These are phyloP conservation scores for Trichosphaerium sp. DNA, from an alignment of 78 protist genomes.

Conservation along the genomic window DNA sequence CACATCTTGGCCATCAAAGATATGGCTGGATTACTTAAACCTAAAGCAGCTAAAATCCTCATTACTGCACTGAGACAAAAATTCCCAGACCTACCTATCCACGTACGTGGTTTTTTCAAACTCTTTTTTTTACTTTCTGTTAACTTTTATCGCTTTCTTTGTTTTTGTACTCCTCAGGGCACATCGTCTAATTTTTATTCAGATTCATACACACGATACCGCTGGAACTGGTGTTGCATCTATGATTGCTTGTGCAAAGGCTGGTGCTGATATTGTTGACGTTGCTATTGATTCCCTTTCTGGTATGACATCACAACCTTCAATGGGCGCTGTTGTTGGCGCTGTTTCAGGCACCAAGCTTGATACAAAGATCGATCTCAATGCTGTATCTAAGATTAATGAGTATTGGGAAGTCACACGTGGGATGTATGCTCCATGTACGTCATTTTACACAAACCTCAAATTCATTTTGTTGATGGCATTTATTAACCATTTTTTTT, in stretches of 20 bases:
- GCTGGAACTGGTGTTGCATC: constrained; percentile 44
- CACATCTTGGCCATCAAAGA: constrained; percentile 66
- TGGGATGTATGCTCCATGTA: too few species aligned
- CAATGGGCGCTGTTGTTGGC: constrained; percentile 67
- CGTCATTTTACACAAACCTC: too few species aligned
- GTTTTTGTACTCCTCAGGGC: too few species aligned
- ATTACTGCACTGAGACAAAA: constrained; percentile 15
- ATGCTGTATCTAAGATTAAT: too few species aligned
- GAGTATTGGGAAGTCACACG: too few species aligned
- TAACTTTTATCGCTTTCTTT: background rate
- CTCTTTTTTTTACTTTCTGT: background rate
- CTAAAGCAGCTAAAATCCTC: constrained; percentile 21
- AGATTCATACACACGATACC: constrained; percentile 65
- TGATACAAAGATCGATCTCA: too few species aligned
- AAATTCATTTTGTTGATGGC: too few species aligned
- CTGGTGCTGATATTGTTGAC: too few species aligned
- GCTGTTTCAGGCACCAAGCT: too few species aligned
- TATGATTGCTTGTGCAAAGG: constrained; percentile 15
- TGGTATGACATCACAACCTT: constrained; percentile 76
- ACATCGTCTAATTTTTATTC: constrained; percentile 44
- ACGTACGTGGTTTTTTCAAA: constrained; percentile 25
- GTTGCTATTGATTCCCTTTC: constrained; percentile 59
- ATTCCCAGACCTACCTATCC: constrained; percentile 65
- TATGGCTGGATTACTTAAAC: constrained; percentile 80
- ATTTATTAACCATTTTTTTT: too few species aligned